Conservation (phyloP, 2,329 filamentous ascomycete species). For the Colletotrichum spinosum region DNA sequence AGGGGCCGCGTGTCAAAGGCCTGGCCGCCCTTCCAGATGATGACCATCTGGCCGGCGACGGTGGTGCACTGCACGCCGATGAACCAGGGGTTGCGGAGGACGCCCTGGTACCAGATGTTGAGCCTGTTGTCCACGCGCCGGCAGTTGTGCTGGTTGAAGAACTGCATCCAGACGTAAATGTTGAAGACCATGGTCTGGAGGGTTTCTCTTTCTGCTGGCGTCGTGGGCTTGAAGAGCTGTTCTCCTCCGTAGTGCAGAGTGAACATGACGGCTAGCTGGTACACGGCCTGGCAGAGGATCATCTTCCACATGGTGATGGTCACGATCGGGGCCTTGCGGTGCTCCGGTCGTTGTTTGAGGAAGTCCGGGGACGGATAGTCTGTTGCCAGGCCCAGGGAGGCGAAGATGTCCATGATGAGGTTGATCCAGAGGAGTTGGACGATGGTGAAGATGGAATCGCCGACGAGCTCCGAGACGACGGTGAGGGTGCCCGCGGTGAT, state of each 20-base stretch:
- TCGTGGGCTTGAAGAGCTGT: constrained; percentile 54
- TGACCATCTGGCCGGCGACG: constrained; percentile 76
- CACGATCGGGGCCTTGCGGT: constrained; percentile 56
- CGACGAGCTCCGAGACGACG: constrained; percentile 66
- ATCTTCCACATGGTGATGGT: constrained; percentile 85
- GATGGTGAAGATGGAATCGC: constrained; percentile 64
- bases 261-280: constrained; percentile 74
- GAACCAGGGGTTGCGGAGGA: constrained; percentile 82
- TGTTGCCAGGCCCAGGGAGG: constrained; percentile 61
- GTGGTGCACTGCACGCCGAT: constrained; percentile 75
- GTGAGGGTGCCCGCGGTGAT: constrained; percentile 70
- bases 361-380: constrained; percentile 51
- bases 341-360: constrained; percentile 47
- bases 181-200: constrained; percentile 83
- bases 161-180: constrained; percentile 90
- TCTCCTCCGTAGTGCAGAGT: constrained; percentile 70
- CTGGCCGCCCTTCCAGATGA: constrained; percentile 76
- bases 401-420: constrained; percentile 71
- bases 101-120: constrained; percentile 82
- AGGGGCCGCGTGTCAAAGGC: constrained; percentile 74
- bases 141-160: constrained; percentile 88
- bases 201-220: constrained; percentile 42
- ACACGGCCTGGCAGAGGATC: constrained; percentile 80
- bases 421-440: constrained; percentile 72
- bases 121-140: constrained; percentile 85